Conservation (phyloP, 2,329 filamentous ascomycete genomes). For the Talaromyces rugulosus region DNA sequence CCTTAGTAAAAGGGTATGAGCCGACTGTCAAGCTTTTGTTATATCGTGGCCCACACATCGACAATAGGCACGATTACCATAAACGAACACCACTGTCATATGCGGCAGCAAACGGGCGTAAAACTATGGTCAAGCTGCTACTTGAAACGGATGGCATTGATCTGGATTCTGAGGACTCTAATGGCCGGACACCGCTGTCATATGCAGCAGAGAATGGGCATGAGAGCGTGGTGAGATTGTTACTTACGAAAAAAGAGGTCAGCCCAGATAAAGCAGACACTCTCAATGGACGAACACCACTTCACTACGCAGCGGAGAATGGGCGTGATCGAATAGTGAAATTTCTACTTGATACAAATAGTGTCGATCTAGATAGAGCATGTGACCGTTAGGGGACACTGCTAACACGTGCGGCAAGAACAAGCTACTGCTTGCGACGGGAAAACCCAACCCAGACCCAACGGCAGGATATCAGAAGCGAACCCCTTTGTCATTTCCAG, state of each 20-base stretch:
- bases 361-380: background rate
- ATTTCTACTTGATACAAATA: slow-evolving; percentile 6
- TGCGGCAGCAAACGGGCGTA: slow-evolving; percentile 14
- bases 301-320: background rate
- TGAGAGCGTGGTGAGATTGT: background rate
- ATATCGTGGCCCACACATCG: background rate
- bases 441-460: background rate
- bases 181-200: slow-evolving; percentile 13
- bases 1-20: slow-evolving; percentile 38
- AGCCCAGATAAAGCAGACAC: slow-evolving; percentile 23
- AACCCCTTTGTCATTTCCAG: background rate
- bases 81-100: slow-evolving; percentile 12
- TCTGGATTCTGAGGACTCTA: slow-evolving; percentile 18
- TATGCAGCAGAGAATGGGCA: slow-evolving; percentile 1
- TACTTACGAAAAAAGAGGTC: slow-evolving; percentile 11
- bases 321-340: background rate
- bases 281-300: background rate
- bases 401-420: background rate
- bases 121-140: slow-evolving; percentile 22
- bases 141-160: slow-evolving; percentile 18
- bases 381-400: background rate
- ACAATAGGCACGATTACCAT: slow-evolving; percentile 6
- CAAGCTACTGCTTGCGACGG: background rate
- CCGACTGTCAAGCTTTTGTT: slow-evolving; percentile 1
- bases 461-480: background rate